Conservation (phyloP, 2,329 filamentous ascomycete genomes). For the Hypoxylon sp. region DNA sequence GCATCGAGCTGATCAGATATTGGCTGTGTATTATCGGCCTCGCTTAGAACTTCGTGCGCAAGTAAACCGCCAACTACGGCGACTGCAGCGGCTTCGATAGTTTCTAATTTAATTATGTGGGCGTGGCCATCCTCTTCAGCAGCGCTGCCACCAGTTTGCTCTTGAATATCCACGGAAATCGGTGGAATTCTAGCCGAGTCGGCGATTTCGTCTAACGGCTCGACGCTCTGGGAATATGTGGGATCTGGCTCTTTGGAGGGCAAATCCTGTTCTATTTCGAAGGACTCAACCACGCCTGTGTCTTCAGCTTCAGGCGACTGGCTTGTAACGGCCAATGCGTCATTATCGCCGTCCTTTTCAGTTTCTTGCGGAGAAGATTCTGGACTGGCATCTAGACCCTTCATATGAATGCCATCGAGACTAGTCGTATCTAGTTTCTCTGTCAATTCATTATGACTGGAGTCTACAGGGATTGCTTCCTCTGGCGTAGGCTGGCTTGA, state of each 20-base stretch:
- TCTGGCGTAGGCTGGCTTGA: constrained; percentile 12
- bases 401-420: constrained; percentile 7
- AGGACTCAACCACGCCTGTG: neutral
- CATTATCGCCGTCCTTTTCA: constrained; percentile 7
- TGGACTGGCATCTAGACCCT: constrained; percentile 5
- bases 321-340: neutral
- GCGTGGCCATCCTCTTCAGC: neutral
- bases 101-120: constrained; percentile 16
- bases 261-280: neutral
- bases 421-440: constrained; percentile 6
- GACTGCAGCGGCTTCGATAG: constrained; percentile 28
- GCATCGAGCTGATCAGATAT: constrained; percentile 4
- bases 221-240: neutral
- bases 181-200: neutral
- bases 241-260: constrained; percentile 3
- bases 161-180: neutral
- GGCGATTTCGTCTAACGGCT: constrained; percentile 10
- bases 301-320: constrained; percentile 1
- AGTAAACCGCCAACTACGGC: constrained; percentile 19
- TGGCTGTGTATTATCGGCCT: constrained; percentile 11
- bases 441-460: constrained; percentile 4
- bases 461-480: neutral
- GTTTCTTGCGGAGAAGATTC: constrained; percentile 7
- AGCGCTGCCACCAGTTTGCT: neutral
- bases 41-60: constrained; percentile 5